Base-by-base conservation (phyloP, 306 rosid species). In the Hippophae rhamnoides region DNA sequence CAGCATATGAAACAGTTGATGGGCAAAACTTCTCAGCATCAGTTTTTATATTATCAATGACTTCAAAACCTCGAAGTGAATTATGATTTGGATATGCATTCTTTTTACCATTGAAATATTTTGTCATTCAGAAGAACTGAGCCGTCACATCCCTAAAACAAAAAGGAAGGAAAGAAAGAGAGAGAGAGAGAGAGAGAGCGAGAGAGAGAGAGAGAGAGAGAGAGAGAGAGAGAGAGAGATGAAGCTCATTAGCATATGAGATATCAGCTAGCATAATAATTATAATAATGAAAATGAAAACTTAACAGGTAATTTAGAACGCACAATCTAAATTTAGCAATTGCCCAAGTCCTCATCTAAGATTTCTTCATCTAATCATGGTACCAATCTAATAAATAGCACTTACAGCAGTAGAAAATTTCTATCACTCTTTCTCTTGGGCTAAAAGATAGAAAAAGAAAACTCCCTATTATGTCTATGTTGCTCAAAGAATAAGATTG, bases 41-140 rank as follows among this genome's bases (percentile, higher is more conserved):
- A 26, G 69, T 76, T 77, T 87, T 87, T 13, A 87, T 78, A 46
- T 3, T 48, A 68, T 84, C 85, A 5, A 87, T 87, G 11, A 87
- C 83, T 51, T 84, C 82, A 47, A 51, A 80, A 3, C 95, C 95
- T 72, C 89, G 41, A 2, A 82, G 75, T 1, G 95, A 87, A 11
- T 84, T 79, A 7, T 5, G 31, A 52, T 87, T 87, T 5, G 89
- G 78, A 0, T 6, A 5, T 2, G 87, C 80, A 48, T 70, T 78
- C 68, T 82, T 79, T 62, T 87, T 89, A 0, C 93, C 87, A 52
- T 54, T 69, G 54, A 77, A 64, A 6, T 75, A 60, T n/a, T 54
- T 14, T 76, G 64, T 82, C 93, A 43, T 82, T 85, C 8, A 84
- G 83, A 44, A 87, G 75, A 68, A 87, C 95, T 2, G 93, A 87